These are phyloP conservation scores for Incumbomyces lentus DNA, from an alignment of 2,329 filamentous ascomycete species.

Conservation along the genomic window DNA sequence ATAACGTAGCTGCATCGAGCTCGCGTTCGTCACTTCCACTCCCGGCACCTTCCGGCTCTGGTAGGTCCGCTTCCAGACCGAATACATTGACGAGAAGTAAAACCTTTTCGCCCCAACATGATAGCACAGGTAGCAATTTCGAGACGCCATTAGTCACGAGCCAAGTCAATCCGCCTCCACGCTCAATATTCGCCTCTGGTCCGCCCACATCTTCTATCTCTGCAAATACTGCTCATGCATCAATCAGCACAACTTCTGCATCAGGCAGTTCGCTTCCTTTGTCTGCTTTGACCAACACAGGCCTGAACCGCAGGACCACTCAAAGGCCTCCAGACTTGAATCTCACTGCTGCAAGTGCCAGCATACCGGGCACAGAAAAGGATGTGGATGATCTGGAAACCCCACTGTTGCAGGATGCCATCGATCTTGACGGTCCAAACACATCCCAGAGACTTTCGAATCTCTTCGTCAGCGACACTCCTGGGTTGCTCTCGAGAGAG, in stretches of 20 bases:
- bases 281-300: conserved; percentile 19
- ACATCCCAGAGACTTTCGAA: conserved; percentile 24
- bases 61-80: neutral
- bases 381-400: conserved; percentile 25
- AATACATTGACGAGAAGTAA: neutral
- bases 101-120: neutral
- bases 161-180: conserved; percentile 24
- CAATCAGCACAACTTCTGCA: conserved; percentile 23
- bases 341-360: conserved; percentile 7
- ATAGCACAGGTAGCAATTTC: neutral
- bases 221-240: conserved; percentile 26
- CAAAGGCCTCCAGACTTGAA: conserved; percentile 9
- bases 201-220: conserved; percentile 27
- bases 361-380: conserved; percentile 21
- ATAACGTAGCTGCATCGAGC: neutral
- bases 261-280: conserved; percentile 22
- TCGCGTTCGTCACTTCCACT: conserved; percentile 4
- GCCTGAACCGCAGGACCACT: conserved; percentile 12
- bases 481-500: conserved; percentile 20
- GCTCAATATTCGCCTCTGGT: conserved; percentile 27
- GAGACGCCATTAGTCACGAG: neutral
- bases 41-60: neutral
- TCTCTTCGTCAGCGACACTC: conserved; percentile 21
- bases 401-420: conserved; percentile 10
- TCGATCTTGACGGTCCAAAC: conserved; percentile 13